Conservation (phyloP, 345 rosid species). For the Populus euphratica region DNA sequence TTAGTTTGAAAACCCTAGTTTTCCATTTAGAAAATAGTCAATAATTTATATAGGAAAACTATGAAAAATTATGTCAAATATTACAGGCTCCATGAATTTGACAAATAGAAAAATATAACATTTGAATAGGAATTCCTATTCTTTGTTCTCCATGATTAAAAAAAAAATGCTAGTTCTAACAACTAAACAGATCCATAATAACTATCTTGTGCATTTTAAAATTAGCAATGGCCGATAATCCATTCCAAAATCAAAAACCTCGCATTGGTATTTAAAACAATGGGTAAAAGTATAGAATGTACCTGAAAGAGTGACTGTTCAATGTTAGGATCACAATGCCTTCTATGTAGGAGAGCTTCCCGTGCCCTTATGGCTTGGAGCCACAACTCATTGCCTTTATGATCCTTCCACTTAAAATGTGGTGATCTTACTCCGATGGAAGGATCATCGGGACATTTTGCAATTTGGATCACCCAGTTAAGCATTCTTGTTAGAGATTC, state of each 20-base stretch:
- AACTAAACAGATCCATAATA: not conserved
- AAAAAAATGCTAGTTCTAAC: not conserved
- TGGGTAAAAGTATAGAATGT: not conserved
- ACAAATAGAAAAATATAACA: not conserved
- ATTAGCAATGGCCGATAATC: not conserved
- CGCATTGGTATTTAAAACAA: not conserved
- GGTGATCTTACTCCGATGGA: conserved; percentile 40
- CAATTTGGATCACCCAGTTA: conserved; percentile 56
- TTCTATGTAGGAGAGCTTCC: conserved; percentile 41
- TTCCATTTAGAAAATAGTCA: not conserved
- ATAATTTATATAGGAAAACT: not conserved
- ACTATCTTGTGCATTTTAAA: not conserved
- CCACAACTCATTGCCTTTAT: conserved; percentile 36
- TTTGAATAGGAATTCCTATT: not conserved
- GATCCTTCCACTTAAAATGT: conserved; percentile 40
- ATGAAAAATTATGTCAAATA: not conserved
- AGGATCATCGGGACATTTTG: conserved; percentile 48
- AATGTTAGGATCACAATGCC: conserved; percentile 8
- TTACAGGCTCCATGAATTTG: not conserved
- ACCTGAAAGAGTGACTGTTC: conserved; percentile 16
- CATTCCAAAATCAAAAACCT: not conserved
- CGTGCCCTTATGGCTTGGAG: conserved; percentile 46
- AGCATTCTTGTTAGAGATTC: conserved; percentile 45
- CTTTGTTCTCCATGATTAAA: not conserved
- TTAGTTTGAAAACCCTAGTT: not conserved